Evolutionary conservation across 2,329 filamentous ascomycete species (phyloP).

Genomic region (Chrysoporthe deuterocubensis): DNA sequence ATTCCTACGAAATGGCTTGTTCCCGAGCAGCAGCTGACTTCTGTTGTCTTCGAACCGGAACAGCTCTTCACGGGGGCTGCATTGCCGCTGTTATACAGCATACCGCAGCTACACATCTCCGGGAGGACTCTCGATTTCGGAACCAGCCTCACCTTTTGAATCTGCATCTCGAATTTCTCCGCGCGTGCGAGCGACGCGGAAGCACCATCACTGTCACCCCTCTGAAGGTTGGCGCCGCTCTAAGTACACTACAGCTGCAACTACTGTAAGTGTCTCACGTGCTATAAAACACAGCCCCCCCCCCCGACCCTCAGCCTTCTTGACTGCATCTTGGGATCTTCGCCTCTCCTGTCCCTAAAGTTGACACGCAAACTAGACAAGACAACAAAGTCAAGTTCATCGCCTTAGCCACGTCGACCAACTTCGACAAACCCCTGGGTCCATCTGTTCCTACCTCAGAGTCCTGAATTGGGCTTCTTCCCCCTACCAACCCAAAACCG

Average conservation of each 20-base stretch:
- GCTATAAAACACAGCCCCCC: no score
- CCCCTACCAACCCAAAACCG: slow-evolving; percentile 32
- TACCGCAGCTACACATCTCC: slow-evolving; percentile 33
- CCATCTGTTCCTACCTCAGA: slow-evolving; percentile 28
- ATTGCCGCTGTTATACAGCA: slow-evolving; percentile 34
- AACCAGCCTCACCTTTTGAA: slow-evolving; percentile 35
- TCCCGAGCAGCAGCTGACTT: no score
- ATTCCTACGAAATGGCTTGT: no score
- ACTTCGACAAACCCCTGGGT: slow-evolving; percentile 33
- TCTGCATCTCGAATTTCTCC: slow-evolving; percentile 36
- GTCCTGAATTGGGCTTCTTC: slow-evolving; percentile 29
- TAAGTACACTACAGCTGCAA: slow-evolving; percentile 33
- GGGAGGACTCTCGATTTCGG: slow-evolving; percentile 19
- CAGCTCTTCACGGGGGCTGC: slow-evolving; percentile 34
- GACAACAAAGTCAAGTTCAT: slow-evolving; percentile 29
- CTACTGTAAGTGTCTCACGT: slow-evolving; percentile 30
- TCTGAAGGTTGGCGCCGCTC: slow-evolving; percentile 32
- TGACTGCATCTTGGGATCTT: no score
- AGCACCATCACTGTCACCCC: slow-evolving; percentile 31
- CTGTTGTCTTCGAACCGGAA: no score
- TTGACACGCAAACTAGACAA: slow-evolving; percentile 23
- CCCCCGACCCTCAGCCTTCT: no score
- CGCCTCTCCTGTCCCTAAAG: no score
- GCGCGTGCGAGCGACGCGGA: slow-evolving; percentile 30
- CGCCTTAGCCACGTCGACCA: slow-evolving; percentile 33